phyloP scores from a whole-genome alignment of 1,139 yeast genomes.

The Geotrichum klebahnii region DNA sequence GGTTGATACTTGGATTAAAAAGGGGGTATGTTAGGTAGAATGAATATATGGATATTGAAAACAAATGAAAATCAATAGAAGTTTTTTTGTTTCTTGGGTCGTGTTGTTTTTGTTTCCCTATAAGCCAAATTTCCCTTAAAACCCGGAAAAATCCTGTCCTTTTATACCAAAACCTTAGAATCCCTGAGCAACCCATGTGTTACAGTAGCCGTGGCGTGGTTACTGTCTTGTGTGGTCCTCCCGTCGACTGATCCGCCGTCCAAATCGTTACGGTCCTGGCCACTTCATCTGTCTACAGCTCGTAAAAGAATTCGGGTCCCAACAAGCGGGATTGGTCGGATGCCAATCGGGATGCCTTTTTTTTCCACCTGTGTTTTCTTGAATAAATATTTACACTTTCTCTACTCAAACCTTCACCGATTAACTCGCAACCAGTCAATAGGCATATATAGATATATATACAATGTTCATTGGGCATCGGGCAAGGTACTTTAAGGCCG shows the following conservation, averaged over 20 bases:
- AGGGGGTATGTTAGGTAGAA: neutral
- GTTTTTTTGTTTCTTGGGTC: neutral
- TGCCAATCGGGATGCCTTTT: neutral
- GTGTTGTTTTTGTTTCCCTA: too few species aligned
- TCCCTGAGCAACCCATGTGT: neutral
- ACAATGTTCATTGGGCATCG: conserved; percentile 12
- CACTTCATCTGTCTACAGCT: neutral
- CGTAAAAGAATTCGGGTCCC: neutral
- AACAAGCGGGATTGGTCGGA: neutral
- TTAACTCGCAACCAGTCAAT: neutral
- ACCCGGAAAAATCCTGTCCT: too few species aligned
- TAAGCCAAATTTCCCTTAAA: too few species aligned
- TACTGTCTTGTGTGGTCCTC: neutral
- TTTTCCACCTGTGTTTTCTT: neutral
- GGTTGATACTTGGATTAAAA: neutral
- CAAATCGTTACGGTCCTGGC: neutral
- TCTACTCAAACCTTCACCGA: neutral
- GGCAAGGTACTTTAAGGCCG: neutral
- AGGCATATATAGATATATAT: too few species aligned
- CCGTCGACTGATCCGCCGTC: neutral
- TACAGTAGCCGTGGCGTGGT: neutral
- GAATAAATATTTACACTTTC: neutral
- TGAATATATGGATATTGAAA: neutral
- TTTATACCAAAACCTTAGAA: too few species aligned
- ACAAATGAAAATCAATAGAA: too few species aligned